Conservation (phyloP, 2,329 filamentous ascomycete species). For the Chaetomiaceae sp. region DNA sequence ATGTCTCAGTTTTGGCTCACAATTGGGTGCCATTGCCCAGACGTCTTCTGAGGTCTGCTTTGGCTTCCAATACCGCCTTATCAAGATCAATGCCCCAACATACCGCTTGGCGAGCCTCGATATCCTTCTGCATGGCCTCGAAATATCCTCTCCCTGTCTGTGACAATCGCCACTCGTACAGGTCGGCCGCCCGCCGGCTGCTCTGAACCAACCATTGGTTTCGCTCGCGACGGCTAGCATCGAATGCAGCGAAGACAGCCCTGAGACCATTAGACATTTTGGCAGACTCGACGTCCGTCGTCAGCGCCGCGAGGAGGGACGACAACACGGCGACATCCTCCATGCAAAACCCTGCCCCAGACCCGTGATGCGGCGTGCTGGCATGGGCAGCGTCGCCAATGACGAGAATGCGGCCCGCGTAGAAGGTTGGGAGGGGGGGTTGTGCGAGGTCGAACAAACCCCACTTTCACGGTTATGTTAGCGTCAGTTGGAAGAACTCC, state of each 20-base stretch:
- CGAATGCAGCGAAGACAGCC: slow-evolving; percentile 47
- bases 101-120: slow-evolving; percentile 10
- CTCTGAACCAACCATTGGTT: slow-evolving; percentile 46
- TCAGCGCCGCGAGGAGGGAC: slow-evolving; percentile 40
- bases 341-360: slow-evolving; percentile 54
- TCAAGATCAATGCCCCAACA: slow-evolving; percentile 17
- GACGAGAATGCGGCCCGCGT: slow-evolving; percentile 42
- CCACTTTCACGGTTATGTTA: slow-evolving; percentile 31
- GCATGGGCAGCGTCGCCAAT: slow-evolving; percentile 61
- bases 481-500: neutral
- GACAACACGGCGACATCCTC: slow-evolving; percentile 45
- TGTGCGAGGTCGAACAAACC: slow-evolving; percentile 44
- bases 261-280: slow-evolving; percentile 32
- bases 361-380: slow-evolving; percentile 55
- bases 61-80: neutral
- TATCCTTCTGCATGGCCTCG: slow-evolving; percentile 29
- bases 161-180: slow-evolving; percentile 43
- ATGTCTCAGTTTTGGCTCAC: neutral
- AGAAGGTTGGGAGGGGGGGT: slow-evolving; percentile 39
- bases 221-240: slow-evolving; percentile 43
- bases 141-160: slow-evolving; percentile 33
- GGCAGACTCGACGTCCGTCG: slow-evolving; percentile 28
- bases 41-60: neutral
- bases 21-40: neutral
- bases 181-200: slow-evolving; percentile 40